A percentile compares a stretch with the other conserved stretches of the same genome.
Conservation (phyloP, 108 stramenopile species). For the Cyclotella atomus region DNA sequence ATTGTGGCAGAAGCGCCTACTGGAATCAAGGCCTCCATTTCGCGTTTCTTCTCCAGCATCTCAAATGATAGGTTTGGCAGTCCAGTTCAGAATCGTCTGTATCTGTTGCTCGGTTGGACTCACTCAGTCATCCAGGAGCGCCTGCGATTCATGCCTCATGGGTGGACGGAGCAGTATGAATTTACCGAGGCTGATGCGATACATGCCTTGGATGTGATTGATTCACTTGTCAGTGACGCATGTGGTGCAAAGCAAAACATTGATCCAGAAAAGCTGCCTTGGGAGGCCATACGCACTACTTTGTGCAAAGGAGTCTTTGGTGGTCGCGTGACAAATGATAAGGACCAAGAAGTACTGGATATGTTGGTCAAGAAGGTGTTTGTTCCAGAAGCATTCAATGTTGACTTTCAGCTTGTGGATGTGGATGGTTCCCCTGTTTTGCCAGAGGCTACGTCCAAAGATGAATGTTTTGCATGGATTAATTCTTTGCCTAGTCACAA, state of each 20-base stretch:
- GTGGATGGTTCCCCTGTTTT: slow-evolving; percentile 60
- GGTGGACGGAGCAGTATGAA: slow-evolving; percentile 96
- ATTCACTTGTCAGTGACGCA: slow-evolving; percentile 68
- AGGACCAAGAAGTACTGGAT: slow-evolving; percentile 76
- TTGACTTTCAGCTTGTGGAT: slow-evolving; percentile 76
- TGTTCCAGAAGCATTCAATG: slow-evolving; percentile 64
- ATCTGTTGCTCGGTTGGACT: slow-evolving; percentile 92
- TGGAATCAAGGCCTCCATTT: slow-evolving; percentile 91
- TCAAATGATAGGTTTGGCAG: slow-evolving; percentile 64
- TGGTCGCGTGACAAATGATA: slow-evolving; percentile 67
- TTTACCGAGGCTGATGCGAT: slow-evolving; percentile 96
- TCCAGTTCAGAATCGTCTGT: slow-evolving; percentile 83
- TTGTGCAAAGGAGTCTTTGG: slow-evolving; percentile 84
- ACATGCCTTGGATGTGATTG: slow-evolving; percentile 92
- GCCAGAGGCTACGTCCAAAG: slow-evolving; percentile 76
- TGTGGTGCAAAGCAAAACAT: slow-evolving; percentile 53
- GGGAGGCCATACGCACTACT: slow-evolving; percentile 87
- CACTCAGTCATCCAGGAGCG: slow-evolving; percentile 97
- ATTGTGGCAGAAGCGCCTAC: slow-evolving; percentile 95
- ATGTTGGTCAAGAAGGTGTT: slow-evolving; percentile 64
- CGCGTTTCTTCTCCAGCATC: slow-evolving; percentile 88
- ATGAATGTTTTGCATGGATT: slow-evolving; percentile 80
- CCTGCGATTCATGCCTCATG: slow-evolving; percentile 92
- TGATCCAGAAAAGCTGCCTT: slow-evolving; percentile 85
- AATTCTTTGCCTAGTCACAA: slow-evolving; percentile 65